Evolutionary conservation across 2,329 filamentous ascomycete species (phyloP), one percentile per base, ranked within the genome.

Genomic region (Paramyrothecium roridum): DNA sequence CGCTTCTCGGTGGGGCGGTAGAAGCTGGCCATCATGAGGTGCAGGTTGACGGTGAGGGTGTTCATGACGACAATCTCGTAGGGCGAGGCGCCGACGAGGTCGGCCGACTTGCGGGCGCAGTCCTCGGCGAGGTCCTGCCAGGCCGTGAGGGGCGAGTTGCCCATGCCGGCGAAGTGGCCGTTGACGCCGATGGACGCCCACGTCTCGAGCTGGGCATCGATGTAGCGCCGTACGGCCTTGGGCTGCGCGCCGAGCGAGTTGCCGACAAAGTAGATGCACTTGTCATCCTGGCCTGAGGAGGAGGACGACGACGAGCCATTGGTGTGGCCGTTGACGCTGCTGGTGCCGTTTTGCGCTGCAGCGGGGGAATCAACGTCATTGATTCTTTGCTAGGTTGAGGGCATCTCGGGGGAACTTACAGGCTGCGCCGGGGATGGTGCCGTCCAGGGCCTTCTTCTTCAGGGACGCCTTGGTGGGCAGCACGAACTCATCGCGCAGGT

Each of bases 191-290:
- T 88, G 0, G 86, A 88, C 0, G 88, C 88, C 92, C 93, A 96
- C 3, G 90, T 91, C 58, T 88, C 83, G 1, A 96, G 81, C 62
- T 96, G 91, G 6, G 85, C 81, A 48, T 86, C 77, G 58, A 96
- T 74, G 59, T 90, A 86, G 17, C 80, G 75, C 19, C 82, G 78
- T 0, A 87, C 86, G 16, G 82, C 81, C 58, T 82, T 85, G 48
- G 93, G 91, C 70, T 96, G 92, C 3, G 93, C 82, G 40, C 92
- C 92, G 1, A 96, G 81, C 0, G 91, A 96, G 75, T 96, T 96
- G 55, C 93, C 93, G 61, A 91, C 93, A 59, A 97, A 86, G 71
- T 96, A 97, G 56, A 91, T 87, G 56, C 70, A 70, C 56, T 67
- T 64, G 49, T 71, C 62, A 7, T 63, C 73, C 1, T 71, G 65